These are phyloP conservation scores for Thuidium tamariscinum DNA, from an alignment of 225 moss, liverwort and hornwort species.

Conservation along the genomic window DNA sequence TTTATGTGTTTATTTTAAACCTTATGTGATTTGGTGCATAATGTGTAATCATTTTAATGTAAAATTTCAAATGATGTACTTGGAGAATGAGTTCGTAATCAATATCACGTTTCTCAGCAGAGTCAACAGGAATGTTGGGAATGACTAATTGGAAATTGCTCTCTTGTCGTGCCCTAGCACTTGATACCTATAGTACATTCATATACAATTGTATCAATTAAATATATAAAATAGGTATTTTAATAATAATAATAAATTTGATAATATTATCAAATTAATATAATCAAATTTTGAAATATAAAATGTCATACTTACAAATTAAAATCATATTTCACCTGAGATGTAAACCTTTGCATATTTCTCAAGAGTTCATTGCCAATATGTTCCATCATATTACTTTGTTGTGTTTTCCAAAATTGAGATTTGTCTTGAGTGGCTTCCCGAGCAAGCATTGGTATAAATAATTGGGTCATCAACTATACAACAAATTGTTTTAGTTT, in stretches of 20 bases:
- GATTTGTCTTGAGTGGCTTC: slow-evolving; percentile 30
- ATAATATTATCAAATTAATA: background rate
- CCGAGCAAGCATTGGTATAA: slow-evolving; percentile 59
- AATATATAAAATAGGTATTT: too few species aligned
- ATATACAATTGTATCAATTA: background rate
- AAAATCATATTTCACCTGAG: slow-evolving; percentile 22
- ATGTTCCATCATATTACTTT: slow-evolving; percentile 52
- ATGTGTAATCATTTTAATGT: too few species aligned
- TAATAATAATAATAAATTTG: background rate
- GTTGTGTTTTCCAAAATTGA: slow-evolving; percentile 48
- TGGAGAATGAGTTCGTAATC: slow-evolving; percentile 85
- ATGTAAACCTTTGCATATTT: slow-evolving; percentile 72
- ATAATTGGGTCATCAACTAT: slow-evolving; percentile 61
- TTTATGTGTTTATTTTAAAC: background rate
- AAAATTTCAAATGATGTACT: background rate
- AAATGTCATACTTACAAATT: background rate
- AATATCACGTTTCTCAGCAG: slow-evolving; percentile 40
- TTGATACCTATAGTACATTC: slow-evolving; percentile 34
- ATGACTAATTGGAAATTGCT: slow-evolving; percentile 53
- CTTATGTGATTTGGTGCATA: background rate
- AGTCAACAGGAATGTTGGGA: slow-evolving; percentile 46
- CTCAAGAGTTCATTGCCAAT: slow-evolving; percentile 60
- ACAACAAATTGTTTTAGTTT: background rate
- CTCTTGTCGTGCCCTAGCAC: slow-evolving; percentile 35
- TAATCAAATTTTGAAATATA: background rate